Conservation (phyloP, 2,329 filamentous ascomycete genomes). For the Claviceps sp. region DNA sequence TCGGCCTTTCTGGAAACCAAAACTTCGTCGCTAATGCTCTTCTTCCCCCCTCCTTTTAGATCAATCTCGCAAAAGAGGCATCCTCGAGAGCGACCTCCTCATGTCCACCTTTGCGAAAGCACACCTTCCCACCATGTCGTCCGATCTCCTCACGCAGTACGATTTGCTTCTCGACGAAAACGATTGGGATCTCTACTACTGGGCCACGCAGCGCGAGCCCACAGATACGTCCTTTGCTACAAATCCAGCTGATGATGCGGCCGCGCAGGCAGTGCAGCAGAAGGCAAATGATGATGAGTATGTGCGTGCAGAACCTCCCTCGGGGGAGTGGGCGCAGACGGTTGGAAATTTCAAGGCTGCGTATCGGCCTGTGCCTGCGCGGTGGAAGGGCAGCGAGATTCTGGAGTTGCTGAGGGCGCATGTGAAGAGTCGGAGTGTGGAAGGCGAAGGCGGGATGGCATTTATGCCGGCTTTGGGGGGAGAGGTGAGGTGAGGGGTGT, state of each 20-base stretch:
- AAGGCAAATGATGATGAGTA: constrained; percentile 11
- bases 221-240: constrained; percentile 33
- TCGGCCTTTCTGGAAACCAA: too few species aligned
- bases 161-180: constrained; percentile 95
- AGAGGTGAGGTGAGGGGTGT: background rate
- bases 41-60: constrained; percentile 36
- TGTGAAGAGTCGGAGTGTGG: constrained; percentile 48
- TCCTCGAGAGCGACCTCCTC: constrained; percentile 87
- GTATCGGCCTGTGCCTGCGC: constrained; percentile 73
- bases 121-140: constrained; percentile 62
- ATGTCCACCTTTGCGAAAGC: constrained; percentile 87
- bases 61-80: constrained; percentile 92
- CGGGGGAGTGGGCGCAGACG: constrained; percentile 92
- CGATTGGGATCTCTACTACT: constrained; percentile 99
- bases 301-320: constrained; percentile 21
- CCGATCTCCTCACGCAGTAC: constrained; percentile 65
- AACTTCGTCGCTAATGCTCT: background rate
- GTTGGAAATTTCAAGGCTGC: constrained; percentile 88
- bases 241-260: constrained; percentile 12
- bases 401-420: constrained; percentile 65
- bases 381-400: constrained; percentile 78
- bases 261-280: too few species aligned
- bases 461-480: constrained; percentile 41
- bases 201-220: constrained; percentile 72
- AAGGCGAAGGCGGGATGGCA: constrained; percentile 34